Base-by-base conservation (phyloP, 2,329 filamentous ascomycete species). In the Phialocephala sp. region DNA sequence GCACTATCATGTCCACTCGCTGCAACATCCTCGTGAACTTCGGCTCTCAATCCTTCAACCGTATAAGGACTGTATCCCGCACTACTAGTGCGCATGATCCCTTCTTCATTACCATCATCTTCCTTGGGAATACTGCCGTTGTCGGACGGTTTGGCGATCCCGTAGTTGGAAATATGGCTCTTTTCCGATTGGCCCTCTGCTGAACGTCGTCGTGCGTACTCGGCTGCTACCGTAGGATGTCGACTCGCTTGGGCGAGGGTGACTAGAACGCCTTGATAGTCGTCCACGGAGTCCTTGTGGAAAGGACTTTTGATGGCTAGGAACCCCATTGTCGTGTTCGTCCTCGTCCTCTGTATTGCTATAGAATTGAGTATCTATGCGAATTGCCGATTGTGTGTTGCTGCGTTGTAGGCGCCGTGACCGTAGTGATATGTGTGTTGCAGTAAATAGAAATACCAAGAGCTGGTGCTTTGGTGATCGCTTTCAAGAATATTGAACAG, bases 21-120 rank as follows among this genome's bases (percentile, higher is more conserved):
- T 2, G 59, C 59, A 50, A 71, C 59, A 64, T 89, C 87, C 5
- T 84, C 83, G 68, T 86, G 84, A 61, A 92, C 86, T 73, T 92
- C 90, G 65, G 85, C 86, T 70, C 89, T 84, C 67, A 94, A 79
- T 5, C 85, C 85, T 70, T 92, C 90, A 62, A 94, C 81, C 47
- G 89, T 92, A 58, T 69, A 69, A 5, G 71, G 70, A 63, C 58
- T 66, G 73, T 91, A 87, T 73, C 86, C 85, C 66, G 80, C 81
- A 1, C 80, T 81, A 58, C 79, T 79, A 78, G 83, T 85, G 72
- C 83, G 78, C 64, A 87, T 73, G 83, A 88, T 86, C 12, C 83
- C 82, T 39, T 55, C 56, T 66, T 72, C 65, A 8, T 41, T 37
- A 54, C 64, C 57, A 22, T 36, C 27, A 8, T 39, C 59, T 12